Evolutionary conservation across 306 rosid genomes (phyloP).

Genomic region (Chamaecrista fasciculata): DNA sequence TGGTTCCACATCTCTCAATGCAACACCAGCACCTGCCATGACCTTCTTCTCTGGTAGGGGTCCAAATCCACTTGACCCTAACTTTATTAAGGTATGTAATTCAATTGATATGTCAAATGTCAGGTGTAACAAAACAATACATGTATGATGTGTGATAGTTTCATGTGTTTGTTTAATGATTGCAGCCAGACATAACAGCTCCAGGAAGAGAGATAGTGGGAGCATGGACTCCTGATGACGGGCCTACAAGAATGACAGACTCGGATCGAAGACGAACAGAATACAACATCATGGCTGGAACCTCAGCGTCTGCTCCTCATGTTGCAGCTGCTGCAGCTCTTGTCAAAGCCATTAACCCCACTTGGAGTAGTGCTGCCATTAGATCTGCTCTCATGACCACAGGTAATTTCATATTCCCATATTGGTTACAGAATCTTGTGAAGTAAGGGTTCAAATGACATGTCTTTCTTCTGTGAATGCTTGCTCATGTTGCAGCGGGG

Average conservation of each 20-base stretch:
- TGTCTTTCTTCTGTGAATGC: background rate
- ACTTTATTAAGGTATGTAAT: conserved; percentile 77
- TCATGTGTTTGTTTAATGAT: background rate
- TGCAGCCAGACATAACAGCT: conserved; percentile 94
- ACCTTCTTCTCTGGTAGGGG: conserved; percentile 82
- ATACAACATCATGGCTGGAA: conserved; percentile 74
- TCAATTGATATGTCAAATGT: background rate
- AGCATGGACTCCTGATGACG: conserved; percentile 70
- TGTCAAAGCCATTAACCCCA: conserved; percentile 76
- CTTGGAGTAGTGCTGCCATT: conserved; percentile 83
- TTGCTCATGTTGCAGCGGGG: conserved; percentile 39
- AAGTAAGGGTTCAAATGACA: background rate
- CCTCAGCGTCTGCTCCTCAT: conserved; percentile 93
- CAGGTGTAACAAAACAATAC: too few species aligned
- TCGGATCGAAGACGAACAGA: conserved; percentile 48
- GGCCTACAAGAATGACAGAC: conserved; percentile 57
- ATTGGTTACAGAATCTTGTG: too few species aligned
- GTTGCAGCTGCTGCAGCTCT: conserved; percentile 72
- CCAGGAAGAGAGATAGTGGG: conserved; percentile 88
- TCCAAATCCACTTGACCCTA: conserved; percentile 77
- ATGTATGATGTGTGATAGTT: too few species aligned
- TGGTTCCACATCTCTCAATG: conserved; percentile 51
- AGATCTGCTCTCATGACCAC: conserved; percentile 89
- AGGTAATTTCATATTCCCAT: conserved; percentile 39
- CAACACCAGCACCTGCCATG: conserved; percentile 83